Conservation (phyloP, 768 basidiomycete genomes). For the Tylopilus intermedius region DNA sequence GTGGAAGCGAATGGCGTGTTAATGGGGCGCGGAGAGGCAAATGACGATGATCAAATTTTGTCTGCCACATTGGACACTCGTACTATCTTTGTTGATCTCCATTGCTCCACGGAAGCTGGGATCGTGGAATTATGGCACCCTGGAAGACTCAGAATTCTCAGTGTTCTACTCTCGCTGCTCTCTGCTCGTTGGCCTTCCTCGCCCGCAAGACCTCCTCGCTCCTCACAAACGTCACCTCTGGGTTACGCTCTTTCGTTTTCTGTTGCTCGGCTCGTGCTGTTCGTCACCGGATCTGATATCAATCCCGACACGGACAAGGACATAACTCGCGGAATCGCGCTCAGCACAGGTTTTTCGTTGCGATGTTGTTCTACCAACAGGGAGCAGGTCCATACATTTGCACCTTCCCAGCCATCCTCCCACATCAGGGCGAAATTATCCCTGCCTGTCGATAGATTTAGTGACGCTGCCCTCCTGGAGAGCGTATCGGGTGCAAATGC, state of each 20-base stretch:
- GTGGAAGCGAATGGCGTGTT: conserved; percentile 45
- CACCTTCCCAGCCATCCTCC: conserved; percentile 29
- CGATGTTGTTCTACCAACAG: conserved; percentile 49
- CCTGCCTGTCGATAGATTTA: conserved; percentile 47
- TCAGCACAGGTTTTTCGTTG: conserved; percentile 49
- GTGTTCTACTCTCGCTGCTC: conserved; percentile 42
- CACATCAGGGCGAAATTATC: conserved; percentile 50
- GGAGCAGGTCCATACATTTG: conserved; percentile 16
- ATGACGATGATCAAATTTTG: conserved; percentile 38
- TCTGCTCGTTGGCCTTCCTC: conserved; percentile 21
- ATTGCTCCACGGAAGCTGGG: conserved; percentile 52
- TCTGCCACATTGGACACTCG: conserved; percentile 39
- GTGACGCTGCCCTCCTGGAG: conserved; percentile 42
- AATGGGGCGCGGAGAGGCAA: conserved; percentile 46
- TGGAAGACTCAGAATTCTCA: conserved; percentile 49
- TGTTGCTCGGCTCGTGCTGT: conserved; percentile 56
- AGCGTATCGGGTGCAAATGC: conserved; percentile 35
- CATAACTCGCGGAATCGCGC: conserved; percentile 64
- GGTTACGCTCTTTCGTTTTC: conserved; percentile 56
- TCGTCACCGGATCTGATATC: conserved; percentile 75
- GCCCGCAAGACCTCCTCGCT: conserved; percentile 4
- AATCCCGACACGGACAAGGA: conserved; percentile 65
- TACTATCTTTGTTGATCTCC: conserved; percentile 43
- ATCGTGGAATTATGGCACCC: conserved; percentile 66
- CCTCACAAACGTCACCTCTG: conserved; percentile 41